phyloP scores from a whole-genome alignment of 345 rosid species.

The Sonneratia alba region DNA sequence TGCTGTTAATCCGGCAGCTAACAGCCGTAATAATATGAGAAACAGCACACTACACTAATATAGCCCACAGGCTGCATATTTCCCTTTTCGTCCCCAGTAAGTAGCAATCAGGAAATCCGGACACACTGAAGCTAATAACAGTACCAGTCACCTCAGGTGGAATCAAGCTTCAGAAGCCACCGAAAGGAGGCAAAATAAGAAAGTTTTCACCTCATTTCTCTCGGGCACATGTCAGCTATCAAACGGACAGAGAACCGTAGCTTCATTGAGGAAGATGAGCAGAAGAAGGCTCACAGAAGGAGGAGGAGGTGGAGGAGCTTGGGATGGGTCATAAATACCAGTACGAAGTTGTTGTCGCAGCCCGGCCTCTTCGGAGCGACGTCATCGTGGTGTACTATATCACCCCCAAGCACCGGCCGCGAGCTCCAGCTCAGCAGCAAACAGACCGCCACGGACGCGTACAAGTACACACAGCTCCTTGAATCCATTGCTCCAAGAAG shows the following conservation, averaged over 20 bases:
- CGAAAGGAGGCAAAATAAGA: background rate
- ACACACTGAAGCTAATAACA: background rate
- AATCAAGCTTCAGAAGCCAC: background rate
- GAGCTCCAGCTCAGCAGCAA: constrained; percentile 24
- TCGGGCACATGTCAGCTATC: background rate
- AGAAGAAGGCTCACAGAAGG: too few relatives aligned
- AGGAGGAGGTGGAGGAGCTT: background rate
- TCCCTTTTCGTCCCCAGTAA: background rate
- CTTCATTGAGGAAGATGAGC: background rate
- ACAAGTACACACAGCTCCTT: constrained; percentile 9
- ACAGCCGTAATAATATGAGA: background rate
- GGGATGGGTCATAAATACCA: constrained; percentile 27
- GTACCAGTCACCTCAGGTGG: background rate
- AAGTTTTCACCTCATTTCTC: background rate
- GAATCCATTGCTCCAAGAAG: constrained; percentile 7
- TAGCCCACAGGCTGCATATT: background rate
- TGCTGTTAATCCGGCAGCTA: background rate
- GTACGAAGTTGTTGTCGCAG: constrained; percentile 79
- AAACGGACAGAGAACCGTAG: background rate
- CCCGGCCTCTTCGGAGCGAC: constrained; percentile 72
- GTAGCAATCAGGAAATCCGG: background rate
- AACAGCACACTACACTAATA: background rate
- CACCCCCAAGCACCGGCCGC: constrained; percentile 43
- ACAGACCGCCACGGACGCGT: constrained; percentile 7
- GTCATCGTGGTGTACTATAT: constrained; percentile 83